Evolutionary conservation across 345 rosid species (phyloP), one percentile per base, ranked within the genome.

Genomic region (Garcia nutans): DNA sequence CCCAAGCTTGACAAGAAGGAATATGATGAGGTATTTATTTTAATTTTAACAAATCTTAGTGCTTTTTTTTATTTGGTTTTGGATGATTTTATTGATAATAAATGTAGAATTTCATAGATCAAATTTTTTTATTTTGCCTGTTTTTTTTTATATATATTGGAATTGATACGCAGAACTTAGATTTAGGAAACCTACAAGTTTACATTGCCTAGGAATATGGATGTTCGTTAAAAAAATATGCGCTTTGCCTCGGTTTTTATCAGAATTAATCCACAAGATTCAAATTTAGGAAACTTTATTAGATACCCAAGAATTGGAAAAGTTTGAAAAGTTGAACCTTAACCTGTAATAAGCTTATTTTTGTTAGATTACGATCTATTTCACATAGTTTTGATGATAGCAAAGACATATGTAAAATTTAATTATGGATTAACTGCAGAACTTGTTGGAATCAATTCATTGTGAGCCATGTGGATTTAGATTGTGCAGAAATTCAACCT

Each of bases 1-100:
- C 89, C 97, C 41, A 92, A 90, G 80, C 59, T 78, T 49, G 89
- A 82, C 0, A 91, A 91, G 92, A 91, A 89, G 70, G 94, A 89
- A 0, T 92, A 90, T 67, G 97, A 92, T 70, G 97, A 92, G 92
- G 97, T 92, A 84, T 33, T 77, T 11, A 1, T 17, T n/a, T 28
- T 22, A 7, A 22, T 63, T 68, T 75, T 75, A 10, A 47, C n/a
- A 42, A 10, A 11, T n/a, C 54, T 3, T 10, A 6, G 17, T 22
- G 17, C 59, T 63, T 33, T 41, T 22, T 50, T 13, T 44, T 55
- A 24, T 49, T 23, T 44, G 5, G 8, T 49, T 2, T 19, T 1
- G 20, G 41, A 28, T 58, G 15, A 44, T 55, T 28, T 68, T 42
- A 33, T 31, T 70, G 42, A 0, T 31, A 41, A 28, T 2, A 10